These are phyloP conservation scores for Pichia nakasei DNA, from an alignment of 805 yeast genomes.

Conservation along the genomic window DNA sequence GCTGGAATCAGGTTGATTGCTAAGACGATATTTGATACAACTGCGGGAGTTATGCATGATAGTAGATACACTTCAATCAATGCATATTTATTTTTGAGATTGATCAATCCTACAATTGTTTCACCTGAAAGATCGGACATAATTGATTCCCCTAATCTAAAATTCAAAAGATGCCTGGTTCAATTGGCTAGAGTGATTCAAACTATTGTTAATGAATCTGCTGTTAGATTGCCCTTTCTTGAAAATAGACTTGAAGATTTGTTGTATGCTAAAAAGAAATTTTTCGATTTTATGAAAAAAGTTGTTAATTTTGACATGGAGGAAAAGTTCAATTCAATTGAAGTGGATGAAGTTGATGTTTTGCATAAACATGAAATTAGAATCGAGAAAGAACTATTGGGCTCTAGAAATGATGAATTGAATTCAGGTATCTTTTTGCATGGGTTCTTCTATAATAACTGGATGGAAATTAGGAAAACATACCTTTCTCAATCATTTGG, in stretches of 20 bases:
- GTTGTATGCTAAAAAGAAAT: slow-evolving; percentile 28
- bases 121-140: slow-evolving; percentile 59
- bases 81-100: slow-evolving; percentile 73
- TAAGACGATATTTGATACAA: slow-evolving; percentile 48
- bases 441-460: slow-evolving; percentile 40
- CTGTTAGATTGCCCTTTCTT: slow-evolving; percentile 55
- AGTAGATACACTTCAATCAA: slow-evolving; percentile 70
- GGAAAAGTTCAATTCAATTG: slow-evolving; percentile 6
- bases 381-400: neutral
- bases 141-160: slow-evolving; percentile 10
- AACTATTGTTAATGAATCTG: slow-evolving; percentile 76
- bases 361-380: neutral
- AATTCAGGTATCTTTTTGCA: slow-evolving; percentile 29
- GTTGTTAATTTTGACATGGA: slow-evolving; percentile 16
- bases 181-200: slow-evolving; percentile 79
- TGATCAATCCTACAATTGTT: slow-evolving; percentile 83
- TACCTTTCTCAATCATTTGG: slow-evolving; percentile 15
- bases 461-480: slow-evolving; percentile 25
- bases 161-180: slow-evolving; percentile 53
- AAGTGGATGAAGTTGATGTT: neutral
- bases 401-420: neutral
- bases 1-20: slow-evolving; percentile 65
- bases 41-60: slow-evolving; percentile 54
- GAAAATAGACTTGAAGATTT: slow-evolving; percentile 33
- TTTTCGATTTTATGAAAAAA: slow-evolving; percentile 33